Base-by-base conservation (phyloP, 225 moss, liverwort and hornwort species). In the Anthoceros angustus region DNA sequence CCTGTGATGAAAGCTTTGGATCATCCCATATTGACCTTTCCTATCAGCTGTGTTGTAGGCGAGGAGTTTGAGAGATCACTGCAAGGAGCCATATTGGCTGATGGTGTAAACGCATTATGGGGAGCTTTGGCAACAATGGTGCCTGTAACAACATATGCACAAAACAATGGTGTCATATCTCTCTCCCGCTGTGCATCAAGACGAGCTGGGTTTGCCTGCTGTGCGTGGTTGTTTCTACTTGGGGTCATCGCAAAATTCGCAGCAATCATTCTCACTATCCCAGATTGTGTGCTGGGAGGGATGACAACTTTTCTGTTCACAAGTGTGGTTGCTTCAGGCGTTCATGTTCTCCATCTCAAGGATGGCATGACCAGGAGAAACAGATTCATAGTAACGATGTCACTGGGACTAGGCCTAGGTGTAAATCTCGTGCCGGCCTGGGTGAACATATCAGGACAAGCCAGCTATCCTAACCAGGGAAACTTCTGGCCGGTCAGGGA, bases 291-390 rank as follows among this genome's bases (percentile, higher is more conserved):
- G 18, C 43, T 98, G 26, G 95, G 95, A 12, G 95, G 86, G 3
- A 88, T 95, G 95, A 95, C 88, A 10, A 95, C 95, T 5, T 91
- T 95, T 42, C 65, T 95, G 10, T 95, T 95, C 25, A 76, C 91
- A 0, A 84, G 91, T 0, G 88, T 95, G 10, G 82, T 86, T 42
- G 82, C 88, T n/a, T 86, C 88, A 2, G 95, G 95, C 5, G 74
- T 95, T 23, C 86, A 88, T 38, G 87, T 95, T 12, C 72, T 91
- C 5, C 83, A 77, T 50, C 72, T 86, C 21, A 55, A 64, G 2
- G 79, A 74, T 10, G 83, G 82, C 0, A 72, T 91, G 42, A 66
- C 74, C 10, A 72, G 95, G 2, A 72, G 95, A 8, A 85, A 86
- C 43, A 80, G 95, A 3, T 95, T 95, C 26, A 95, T 95, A 38